Evolutionary conservation across 2,329 filamentous ascomycete genomes (phyloP), one percentile per base, ranked within the genome.

Genomic region (Leptographium wingfieldii): DNA sequence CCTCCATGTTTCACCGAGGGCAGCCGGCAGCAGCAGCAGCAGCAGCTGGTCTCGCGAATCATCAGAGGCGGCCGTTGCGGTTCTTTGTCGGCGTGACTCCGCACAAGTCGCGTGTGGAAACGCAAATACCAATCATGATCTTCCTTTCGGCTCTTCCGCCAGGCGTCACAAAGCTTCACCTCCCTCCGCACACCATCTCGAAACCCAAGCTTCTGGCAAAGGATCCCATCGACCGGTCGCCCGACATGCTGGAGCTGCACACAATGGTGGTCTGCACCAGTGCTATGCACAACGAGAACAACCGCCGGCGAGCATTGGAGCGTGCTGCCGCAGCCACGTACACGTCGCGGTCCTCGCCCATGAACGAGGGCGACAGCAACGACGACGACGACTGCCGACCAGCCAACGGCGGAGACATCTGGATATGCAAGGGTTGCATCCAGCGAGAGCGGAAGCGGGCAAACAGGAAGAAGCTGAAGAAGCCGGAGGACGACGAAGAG

Each of bases 381-480:
- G 76, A 78, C 16, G 62, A 80, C 25, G 86, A 89, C 56, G 83
- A 84, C 31, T 82, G 85, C 58, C 88, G 86, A 59, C 87, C 91
- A 1, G 79, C 90, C 59, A 92, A 95, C 66, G 94, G 94, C 52
- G 94, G 90, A n/a, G 90, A 96, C 66, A 90, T 99, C 22, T 85
- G 86, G 66, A 97, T 97, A 63, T 99, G 94, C 73, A 73, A 78
- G 31, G 90, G 90, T n/a, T 99, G 94, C 73, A 94, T 96, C 68
- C 86, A 86, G 60, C 83, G 94, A 64, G 94, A 99, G 73, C 82
- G 89, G 59, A 97, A 97, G 74, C 83, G 94, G 57, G 92, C 92
- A 11, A 89, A 87, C 1, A 81, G 94, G 56, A 97, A 97, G 74
- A 96, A 96, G 78, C 82, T 89, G 63, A 94, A 95, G 75, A 94